These are phyloP conservation scores for Barbarea vulgaris DNA, from an alignment of 345 rosid species.

Conservation along the genomic window DNA sequence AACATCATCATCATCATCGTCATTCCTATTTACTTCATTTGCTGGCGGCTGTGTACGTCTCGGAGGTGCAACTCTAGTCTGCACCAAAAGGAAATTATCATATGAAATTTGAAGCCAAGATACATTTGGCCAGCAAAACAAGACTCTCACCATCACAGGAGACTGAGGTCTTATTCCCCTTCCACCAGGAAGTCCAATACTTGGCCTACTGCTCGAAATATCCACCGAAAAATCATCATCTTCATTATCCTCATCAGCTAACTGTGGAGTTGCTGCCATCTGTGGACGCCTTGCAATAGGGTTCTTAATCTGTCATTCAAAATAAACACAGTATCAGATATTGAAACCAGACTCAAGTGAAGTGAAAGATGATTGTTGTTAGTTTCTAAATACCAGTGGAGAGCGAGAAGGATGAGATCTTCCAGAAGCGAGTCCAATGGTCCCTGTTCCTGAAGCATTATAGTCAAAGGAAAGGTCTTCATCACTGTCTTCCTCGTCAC, in stretches of 20 bases:
- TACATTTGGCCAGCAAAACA: neutral
- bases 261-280: conserved; percentile 30
- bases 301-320: conserved; percentile 27
- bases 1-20: conserved; percentile 45
- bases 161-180: conserved; percentile 45
- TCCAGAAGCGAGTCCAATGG: conserved; percentile 63
- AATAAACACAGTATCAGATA: neutral
- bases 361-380: neutral
- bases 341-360: neutral
- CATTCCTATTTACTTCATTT: conserved; percentile 49
- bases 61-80: conserved; percentile 46
- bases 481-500: conserved; percentile 55
- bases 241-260: conserved; percentile 48
- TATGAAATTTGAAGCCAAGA: neutral
- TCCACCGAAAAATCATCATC: conserved; percentile 45
- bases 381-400: conserved; percentile 49
- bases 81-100: conserved; percentile 17
- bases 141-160: conserved; percentile 45
- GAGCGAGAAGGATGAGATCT: conserved; percentile 56
- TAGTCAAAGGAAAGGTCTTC: conserved; percentile 53
- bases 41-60: conserved; percentile 38
- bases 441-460: conserved; percentile 40
- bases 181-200: conserved; percentile 56
- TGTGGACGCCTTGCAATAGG: conserved; percentile 45
- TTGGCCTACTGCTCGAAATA: conserved; percentile 38